phyloP scores from a whole-genome alignment of 345 rosid species.

The Lenwebbia sp. region DNA sequence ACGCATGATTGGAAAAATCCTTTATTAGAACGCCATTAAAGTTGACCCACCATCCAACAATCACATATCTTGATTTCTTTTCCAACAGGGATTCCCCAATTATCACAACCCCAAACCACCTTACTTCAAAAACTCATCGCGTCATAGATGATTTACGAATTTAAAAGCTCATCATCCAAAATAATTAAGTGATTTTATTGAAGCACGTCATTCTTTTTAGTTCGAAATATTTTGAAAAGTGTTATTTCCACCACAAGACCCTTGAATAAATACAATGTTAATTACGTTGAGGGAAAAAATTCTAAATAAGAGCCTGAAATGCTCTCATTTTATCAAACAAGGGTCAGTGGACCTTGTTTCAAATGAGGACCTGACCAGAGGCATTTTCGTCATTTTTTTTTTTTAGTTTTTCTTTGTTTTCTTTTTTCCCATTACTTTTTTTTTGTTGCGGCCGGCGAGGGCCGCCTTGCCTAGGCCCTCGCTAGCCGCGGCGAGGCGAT shows the following conservation, averaged over 20 bases:
- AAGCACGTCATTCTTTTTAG: neutral
- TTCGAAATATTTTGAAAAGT: fast-evolving
- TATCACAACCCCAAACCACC: neutral
- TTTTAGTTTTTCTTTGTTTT: no score
- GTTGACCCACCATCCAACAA: neutral
- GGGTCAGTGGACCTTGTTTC: no score
- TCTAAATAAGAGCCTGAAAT: no score
- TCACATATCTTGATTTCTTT: neutral
- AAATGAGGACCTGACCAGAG: fast-evolving
- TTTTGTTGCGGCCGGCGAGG: no score
- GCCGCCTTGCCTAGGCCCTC: no score
- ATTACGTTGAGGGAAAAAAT: no score
- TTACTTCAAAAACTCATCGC: no score
- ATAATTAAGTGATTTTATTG: neutral
- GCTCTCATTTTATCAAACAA: no score
- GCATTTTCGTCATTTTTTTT: no score
- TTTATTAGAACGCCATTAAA: neutral
- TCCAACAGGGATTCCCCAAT: neutral
- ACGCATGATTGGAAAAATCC: neutral
- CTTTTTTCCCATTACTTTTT: no score
- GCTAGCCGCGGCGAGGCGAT: no score
- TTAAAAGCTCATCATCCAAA: neutral
- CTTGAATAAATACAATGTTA: no score
- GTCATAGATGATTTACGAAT: fast-evolving
- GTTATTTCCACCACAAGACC: neutral